Conservation (phyloP, 129 eudicot genomes). For the Dittrichia graveolens region DNA sequence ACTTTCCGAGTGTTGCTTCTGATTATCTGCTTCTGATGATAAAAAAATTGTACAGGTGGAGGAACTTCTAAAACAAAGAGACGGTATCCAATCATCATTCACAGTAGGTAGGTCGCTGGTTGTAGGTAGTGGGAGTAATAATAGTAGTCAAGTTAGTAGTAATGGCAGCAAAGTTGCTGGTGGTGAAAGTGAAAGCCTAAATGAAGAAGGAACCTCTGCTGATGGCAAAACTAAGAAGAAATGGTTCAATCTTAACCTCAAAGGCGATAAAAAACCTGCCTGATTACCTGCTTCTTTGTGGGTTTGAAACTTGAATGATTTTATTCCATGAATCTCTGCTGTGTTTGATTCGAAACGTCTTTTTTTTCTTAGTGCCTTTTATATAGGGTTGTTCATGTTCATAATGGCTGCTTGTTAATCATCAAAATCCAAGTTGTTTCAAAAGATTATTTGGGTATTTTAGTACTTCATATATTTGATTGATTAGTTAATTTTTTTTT, state of each 20-base stretch:
- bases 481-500: constrained; percentile 7
- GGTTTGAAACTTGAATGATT: constrained; percentile 18
- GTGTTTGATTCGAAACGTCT: not conserved
- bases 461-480: constrained; percentile 23
- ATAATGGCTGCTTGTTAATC: constrained; percentile 28
- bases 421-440: constrained; percentile 9
- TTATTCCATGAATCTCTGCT: not conserved
- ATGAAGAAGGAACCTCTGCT: constrained; percentile 75
- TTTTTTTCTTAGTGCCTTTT: constrained; percentile 2
- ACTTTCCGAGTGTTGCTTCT: no score
- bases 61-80: constrained; percentile 92
- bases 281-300: constrained; percentile 13
- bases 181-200: constrained; percentile 62
- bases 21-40: not conserved
- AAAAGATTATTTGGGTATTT: constrained; percentile 10
- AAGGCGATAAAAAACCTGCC: constrained; percentile 58
- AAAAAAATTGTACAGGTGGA: constrained; percentile 58
- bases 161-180: constrained; percentile 51
- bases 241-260: constrained; percentile 81
- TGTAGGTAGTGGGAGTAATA: constrained; percentile 33
- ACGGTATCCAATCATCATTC: constrained; percentile 77
- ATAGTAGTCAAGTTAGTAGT: constrained; percentile 49
- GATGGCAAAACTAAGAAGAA: constrained; percentile 69
- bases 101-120: constrained; percentile 57
- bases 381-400: constrained; percentile 31